Percentiles rank a stretch among this genome's conserved stretches.
Conservation (phyloP, 2,329 filamentous ascomycete species). For the Cadophora gregata region DNA sequence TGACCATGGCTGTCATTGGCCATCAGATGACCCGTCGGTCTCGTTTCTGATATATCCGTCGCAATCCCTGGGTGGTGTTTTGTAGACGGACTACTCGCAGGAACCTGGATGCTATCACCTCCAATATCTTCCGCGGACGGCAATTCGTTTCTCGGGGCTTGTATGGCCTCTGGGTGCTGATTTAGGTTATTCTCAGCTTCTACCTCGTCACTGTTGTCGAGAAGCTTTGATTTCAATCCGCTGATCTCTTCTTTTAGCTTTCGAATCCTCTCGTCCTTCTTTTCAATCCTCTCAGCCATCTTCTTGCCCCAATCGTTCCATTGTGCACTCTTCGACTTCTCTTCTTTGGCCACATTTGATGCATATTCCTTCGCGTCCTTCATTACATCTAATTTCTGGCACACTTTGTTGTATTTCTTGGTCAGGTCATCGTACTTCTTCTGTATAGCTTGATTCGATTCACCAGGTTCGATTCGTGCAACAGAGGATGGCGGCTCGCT, state of each 20-base stretch:
- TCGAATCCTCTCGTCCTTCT: constrained; percentile 32
- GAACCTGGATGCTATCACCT: constrained; percentile 7
- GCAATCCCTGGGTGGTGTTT: neutral
- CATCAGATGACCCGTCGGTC: neutral
- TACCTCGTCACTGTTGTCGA: neutral
- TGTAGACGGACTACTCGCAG: constrained; percentile 3
- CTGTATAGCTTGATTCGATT: constrained; percentile 15
- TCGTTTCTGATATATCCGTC: neutral
- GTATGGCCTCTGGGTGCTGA: neutral
- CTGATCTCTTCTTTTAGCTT: constrained; percentile 30
- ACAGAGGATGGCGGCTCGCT: constrained; percentile 26
- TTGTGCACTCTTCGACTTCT: constrained; percentile 26
- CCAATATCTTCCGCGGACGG: neutral
- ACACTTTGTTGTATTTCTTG: constrained; percentile 34
- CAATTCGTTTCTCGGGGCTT: neutral
- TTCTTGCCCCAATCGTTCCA: constrained; percentile 28
- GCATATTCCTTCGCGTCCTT: constrained; percentile 28
- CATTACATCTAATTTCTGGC: constrained; percentile 23
- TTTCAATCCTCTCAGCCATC: constrained; percentile 19
- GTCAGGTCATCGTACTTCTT: constrained; percentile 29
- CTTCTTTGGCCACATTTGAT: constrained; percentile 23
- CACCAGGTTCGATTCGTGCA: constrained; percentile 13
- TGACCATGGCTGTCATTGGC: neutral
- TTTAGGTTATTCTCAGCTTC: neutral
- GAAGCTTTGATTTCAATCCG: constrained; percentile 18